These are phyloP conservation scores for Aleurites moluccanus DNA, from an alignment of 441 rosid genomes.

Conservation along the genomic window DNA sequence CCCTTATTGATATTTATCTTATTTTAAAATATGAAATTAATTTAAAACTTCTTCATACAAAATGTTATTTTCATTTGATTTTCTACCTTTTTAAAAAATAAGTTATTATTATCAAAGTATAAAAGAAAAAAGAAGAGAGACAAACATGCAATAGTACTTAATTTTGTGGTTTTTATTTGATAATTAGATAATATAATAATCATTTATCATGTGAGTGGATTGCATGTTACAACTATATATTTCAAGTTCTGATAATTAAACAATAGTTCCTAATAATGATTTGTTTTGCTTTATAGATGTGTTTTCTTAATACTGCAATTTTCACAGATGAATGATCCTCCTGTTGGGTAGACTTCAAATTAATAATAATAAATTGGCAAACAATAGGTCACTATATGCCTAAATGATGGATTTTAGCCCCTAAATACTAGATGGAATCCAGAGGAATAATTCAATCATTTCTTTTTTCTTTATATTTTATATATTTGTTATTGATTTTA, in stretches of 20 bases:
- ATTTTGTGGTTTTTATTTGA: neutral
- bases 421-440: neutral
- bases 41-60: too few relatives aligned
- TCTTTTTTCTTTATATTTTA: neutral
- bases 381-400: neutral
- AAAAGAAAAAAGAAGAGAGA: too few relatives aligned
- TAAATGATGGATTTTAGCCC: constrained; percentile 10
- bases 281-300: neutral
- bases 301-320: constrained; percentile 1
- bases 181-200: constrained; percentile 13
- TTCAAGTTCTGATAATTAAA: neutral
- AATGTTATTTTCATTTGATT: too few relatives aligned
- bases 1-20: too few relatives aligned
- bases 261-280: constrained; percentile 11
- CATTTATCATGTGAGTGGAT: constrained; percentile 27
- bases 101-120: too few relatives aligned
- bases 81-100: too few relatives aligned
- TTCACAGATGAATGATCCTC: neutral
- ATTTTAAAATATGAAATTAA: too few relatives aligned
- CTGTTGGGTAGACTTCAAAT: neutral
- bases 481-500: too few relatives aligned
- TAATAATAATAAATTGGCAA: neutral
- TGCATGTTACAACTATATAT: neutral
- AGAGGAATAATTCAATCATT: neutral
- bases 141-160: too few relatives aligned